Evolutionary conservation across 78 protist genomes (phyloP).

Genomic region (Planoprotostelium fungivorum): DNA sequence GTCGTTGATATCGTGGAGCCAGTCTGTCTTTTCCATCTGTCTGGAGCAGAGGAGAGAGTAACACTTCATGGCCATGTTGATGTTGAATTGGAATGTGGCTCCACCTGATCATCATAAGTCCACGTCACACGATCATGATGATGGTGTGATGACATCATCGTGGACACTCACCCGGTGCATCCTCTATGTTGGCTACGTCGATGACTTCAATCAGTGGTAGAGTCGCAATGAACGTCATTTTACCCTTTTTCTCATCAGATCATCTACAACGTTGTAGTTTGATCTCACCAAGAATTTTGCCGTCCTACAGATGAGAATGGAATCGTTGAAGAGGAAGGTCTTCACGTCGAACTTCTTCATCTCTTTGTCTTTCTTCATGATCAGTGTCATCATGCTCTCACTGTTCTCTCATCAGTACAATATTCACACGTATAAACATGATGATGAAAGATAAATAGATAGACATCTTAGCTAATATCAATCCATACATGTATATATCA

Average conservation of each 20-base stretch:
- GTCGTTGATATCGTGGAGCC: neutral
- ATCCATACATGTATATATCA: too few species aligned
- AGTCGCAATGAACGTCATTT: neutral
- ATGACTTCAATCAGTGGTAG: neutral
- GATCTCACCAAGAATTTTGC: neutral
- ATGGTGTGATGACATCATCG: too few species aligned
- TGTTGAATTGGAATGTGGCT: neutral
- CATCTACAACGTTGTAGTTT: neutral
- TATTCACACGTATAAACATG: too few species aligned
- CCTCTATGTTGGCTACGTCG: neutral
- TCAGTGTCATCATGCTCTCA: neutral
- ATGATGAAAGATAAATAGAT: too few species aligned
- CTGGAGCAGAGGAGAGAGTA: neutral
- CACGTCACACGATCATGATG: neutral
- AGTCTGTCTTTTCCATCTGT: neutral
- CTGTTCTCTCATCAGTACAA: too few species aligned
- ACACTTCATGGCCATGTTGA: neutral
- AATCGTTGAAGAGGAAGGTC: neutral
- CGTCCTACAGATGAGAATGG: neutral
- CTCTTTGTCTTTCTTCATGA: neutral
- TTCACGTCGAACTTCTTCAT: neutral
- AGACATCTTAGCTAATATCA: too few species aligned
- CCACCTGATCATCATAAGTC: neutral
- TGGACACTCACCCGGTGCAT: neutral
- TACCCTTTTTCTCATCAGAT: neutral